Conservation (phyloP, 2,329 filamentous ascomycete genomes). For the Diaporthe ampelina region DNA sequence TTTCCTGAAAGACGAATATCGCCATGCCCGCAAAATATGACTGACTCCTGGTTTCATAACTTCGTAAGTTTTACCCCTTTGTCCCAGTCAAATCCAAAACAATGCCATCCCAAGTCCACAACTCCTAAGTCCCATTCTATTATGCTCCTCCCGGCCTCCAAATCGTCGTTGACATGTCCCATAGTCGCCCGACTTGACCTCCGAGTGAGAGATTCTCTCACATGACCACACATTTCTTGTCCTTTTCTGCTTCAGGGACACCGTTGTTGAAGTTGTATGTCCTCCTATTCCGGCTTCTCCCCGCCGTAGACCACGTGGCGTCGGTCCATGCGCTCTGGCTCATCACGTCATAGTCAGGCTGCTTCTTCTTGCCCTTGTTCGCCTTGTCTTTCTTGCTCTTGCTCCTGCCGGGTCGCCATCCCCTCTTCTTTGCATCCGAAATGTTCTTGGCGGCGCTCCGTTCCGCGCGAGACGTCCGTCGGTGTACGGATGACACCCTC, state of each 20-base stretch:
- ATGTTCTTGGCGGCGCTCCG: slow-evolving; percentile 74
- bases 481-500: slow-evolving; percentile 58
- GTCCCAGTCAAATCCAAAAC: neutral
- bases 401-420: slow-evolving; percentile 61
- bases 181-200: neutral
- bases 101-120: neutral
- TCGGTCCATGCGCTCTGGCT: slow-evolving; percentile 69
- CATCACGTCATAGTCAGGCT: slow-evolving; percentile 54
- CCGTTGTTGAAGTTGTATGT: slow-evolving; percentile 4
- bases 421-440: slow-evolving; percentile 69
- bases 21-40: neutral
- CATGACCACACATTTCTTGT: slow-evolving; percentile 68
- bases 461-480: slow-evolving; percentile 69
- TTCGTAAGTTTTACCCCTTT: neutral
- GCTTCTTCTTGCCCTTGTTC: slow-evolving; percentile 52
- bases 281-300: slow-evolving; percentile 40
- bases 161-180: neutral
- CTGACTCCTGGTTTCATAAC: neutral
- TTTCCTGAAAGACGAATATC: neutral
- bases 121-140: neutral
- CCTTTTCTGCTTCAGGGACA: slow-evolving; percentile 46
- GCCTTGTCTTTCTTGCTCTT: slow-evolving; percentile 57
- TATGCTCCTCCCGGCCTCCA: neutral
- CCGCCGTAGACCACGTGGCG: slow-evolving; percentile 52
- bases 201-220: slow-evolving; percentile 49